Evolutionary conservation across 1,139 yeast species (phyloP), one percentile per base, ranked within the genome.

Genomic region (Lodderomyces oxycetoniae): DNA sequence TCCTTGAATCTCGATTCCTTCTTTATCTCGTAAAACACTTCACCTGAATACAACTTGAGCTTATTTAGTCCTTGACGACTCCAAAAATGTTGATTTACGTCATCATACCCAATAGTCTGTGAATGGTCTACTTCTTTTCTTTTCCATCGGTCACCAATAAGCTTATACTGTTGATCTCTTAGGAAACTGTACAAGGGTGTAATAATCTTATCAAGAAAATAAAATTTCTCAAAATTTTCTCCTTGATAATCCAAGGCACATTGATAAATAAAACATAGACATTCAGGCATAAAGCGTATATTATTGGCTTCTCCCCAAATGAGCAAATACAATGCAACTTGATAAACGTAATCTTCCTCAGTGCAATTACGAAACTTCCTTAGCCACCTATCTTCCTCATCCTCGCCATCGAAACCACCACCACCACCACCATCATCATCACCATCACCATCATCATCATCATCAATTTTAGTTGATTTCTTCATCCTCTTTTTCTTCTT

Each of bases 1-100:
- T 53, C 49, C 2, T 40, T 34, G 46, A 70, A 82, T 43, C 94
- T 58, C 31, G 71, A 57, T 3, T 56, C 50, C 7, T 57, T 51
- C 0, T 71, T 64, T 5, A 71, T 43, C 32, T 67, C 73, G 28
- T 77, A 61, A 6, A 83, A 51, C 31, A 62, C 52, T 14, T 56
- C 52, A 1, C 70, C 71, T 30, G 73, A 66, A 3, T 48, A 43
- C 7, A 78, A 49, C 10, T 49, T 55, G 9, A 87, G 59, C 30
- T 69, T 61, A 32, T 66, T 61, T 9, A 87, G 55, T 0, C 87
- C 86, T 37, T 75, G 71, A 0, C 75, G 71, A 44, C 78, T 78
- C 96, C 96, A 87, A 50, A 87, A 87, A 15, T 82, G 64, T 50
- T 83, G 95, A 53, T 87, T 87, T 34, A 85, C 67, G 52, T 87